Base-by-base conservation (phyloP, 345 rosid species). In the Brassica nigra region DNA sequence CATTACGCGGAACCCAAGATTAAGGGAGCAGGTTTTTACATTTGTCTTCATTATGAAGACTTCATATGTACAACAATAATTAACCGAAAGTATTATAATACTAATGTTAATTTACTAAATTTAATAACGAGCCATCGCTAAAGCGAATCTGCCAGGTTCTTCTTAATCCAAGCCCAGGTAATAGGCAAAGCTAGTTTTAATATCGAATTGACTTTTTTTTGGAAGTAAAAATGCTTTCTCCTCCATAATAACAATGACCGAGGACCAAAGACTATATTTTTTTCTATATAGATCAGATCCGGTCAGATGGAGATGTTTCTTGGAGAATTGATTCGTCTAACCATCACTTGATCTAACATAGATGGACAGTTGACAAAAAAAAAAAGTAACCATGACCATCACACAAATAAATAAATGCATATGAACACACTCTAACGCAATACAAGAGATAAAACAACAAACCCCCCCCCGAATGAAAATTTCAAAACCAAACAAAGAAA, bases 1-100 rank as follows among this genome's bases (percentile, higher is more conserved):
- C 36, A 34, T 55, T 71, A 36, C 66, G 76, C 62, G 61, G 8
- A 78, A 71, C 67, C 20, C 77, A 57, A 78, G 66, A 73, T 61
- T 68, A 68, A 67, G 70, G 75, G 78, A 74, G 82, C 58, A 79
- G 82, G 82, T 79, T 58, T 12, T 49, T 47, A 3, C 44, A 67
- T 74, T 67, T 79, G 78, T 72, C 18, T 18, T 18, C n/a, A n/a
- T n/a, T n/a, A n/a, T n/a, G n/a, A n/a, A n/a, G n/a, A n/a, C 77
- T 42, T 78, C 10, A 30, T 71, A 52, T 9, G 54, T 55, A 64
- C 16, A 54, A 29, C 20, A 57, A 72, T 30, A 65, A 55, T 54
- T 54, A 54, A 4, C 6, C 36, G 34, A 14, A 54, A 4, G 15
- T 7, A 36, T 63, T 34, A 64, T 63, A n/a, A 70, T 30, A 36